Percentiles rank a stretch among this genome's conserved stretches.
These are phyloP conservation scores for Trichoderma atroviride DNA, from an alignment of 2,329 filamentous ascomycete genomes.

Conservation along the genomic window DNA sequence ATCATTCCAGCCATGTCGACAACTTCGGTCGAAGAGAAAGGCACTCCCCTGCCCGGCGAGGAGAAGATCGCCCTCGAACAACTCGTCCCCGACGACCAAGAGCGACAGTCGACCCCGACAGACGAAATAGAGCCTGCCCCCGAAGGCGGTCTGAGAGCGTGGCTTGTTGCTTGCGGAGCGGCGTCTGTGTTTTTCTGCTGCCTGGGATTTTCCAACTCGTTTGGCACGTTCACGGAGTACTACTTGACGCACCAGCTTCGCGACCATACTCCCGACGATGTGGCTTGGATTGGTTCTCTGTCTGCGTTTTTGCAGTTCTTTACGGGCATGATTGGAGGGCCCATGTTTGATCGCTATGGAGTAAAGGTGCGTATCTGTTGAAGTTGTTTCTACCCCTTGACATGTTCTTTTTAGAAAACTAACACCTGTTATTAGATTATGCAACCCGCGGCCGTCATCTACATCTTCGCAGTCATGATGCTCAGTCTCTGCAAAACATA, in stretches of 20 bases:
- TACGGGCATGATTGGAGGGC: constrained; percentile 41
- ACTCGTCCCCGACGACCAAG: neutral
- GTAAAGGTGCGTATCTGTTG: constrained; percentile 34
- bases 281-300: constrained; percentile 50
- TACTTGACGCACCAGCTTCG: constrained; percentile 44
- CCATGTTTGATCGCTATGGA: constrained; percentile 49
- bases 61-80: neutral
- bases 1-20: neutral
- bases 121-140: constrained; percentile 30
- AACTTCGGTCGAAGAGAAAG: neutral
- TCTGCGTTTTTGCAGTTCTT: constrained; percentile 42
- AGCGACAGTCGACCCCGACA: neutral
- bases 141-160: constrained; percentile 43
- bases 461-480: constrained; percentile 49
- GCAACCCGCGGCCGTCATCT: constrained; percentile 37
- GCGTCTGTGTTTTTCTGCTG: constrained; percentile 43
- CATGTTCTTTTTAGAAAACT: too few relatives aligned
- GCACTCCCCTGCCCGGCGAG: neutral
- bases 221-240: constrained; percentile 50
- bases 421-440: constrained; percentile 34
- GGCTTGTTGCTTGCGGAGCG: constrained; percentile 45
- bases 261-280: constrained; percentile 36
- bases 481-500: constrained; percentile 48
- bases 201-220: constrained; percentile 49
- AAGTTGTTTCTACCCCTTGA: neutral